These are phyloP conservation scores for Fusarium poae DNA, from an alignment of 2,329 filamentous ascomycete genomes.

Conservation along the genomic window DNA sequence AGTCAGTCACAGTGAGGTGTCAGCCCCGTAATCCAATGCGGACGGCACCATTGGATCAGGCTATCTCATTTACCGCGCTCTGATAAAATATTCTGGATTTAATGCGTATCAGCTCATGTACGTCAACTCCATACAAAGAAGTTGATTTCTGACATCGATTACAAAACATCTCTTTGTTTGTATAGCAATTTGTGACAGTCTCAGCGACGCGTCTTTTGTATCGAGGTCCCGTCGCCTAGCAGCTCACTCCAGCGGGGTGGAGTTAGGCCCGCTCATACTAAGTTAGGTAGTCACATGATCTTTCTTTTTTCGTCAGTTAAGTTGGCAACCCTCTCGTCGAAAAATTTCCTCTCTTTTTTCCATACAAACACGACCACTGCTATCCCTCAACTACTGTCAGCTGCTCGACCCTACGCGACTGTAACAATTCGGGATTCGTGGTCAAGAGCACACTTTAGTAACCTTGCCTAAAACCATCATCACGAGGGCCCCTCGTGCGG, in stretches of 20 bases:
- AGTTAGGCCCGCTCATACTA: neutral
- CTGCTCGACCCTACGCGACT: slow-evolving; percentile 56
- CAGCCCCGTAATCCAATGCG: slow-evolving; percentile 20
- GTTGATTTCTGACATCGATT: neutral
- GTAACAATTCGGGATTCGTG: slow-evolving; percentile 64
- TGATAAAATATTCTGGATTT: neutral
- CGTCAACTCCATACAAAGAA: neutral
- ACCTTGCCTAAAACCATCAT: slow-evolving; percentile 77
- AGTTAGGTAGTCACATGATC: slow-evolving; percentile 43
- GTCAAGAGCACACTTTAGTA: slow-evolving; percentile 68
- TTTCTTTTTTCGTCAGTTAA: slow-evolving; percentile 22
- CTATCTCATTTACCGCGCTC: slow-evolving; percentile 2
- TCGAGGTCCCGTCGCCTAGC: neutral
- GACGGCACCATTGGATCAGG: slow-evolving; percentile 31
- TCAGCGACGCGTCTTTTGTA: slow-evolving; percentile 2
- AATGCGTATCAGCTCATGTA: neutral
- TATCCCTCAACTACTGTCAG: slow-evolving; percentile 57
- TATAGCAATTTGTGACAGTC: neutral
- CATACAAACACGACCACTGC: slow-evolving; percentile 60
- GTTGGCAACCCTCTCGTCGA: slow-evolving; percentile 20
- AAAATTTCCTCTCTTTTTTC: slow-evolving; percentile 50
- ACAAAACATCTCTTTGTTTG: neutral
- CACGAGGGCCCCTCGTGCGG: slow-evolving; percentile 75
- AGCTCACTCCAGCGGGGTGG: neutral
- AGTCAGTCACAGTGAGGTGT: neutral